Conservation (phyloP, 176 grass and related monocot genomes). For the Carex cristatella region DNA sequence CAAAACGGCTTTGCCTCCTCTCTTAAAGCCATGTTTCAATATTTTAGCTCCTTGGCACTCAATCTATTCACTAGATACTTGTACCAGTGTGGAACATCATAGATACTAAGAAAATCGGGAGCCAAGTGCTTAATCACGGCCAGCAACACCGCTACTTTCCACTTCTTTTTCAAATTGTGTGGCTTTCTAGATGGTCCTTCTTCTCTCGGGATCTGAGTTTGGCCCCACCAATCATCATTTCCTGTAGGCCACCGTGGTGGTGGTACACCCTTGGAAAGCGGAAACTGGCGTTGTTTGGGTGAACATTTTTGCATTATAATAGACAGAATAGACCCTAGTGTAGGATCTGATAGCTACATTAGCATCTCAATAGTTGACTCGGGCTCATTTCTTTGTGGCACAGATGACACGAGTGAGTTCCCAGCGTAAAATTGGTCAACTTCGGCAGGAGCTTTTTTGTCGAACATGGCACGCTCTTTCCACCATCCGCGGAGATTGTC, state of each 20-base stretch:
- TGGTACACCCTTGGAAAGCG: background rate
- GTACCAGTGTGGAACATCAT: too few species aligned
- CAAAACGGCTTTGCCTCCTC: too few species aligned
- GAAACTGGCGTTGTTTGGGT: background rate
- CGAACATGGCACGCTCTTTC: background rate
- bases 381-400: slow-evolving; percentile 39
- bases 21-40: too few species aligned
- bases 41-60: too few species aligned
- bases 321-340: background rate
- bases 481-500: slow-evolving; percentile 9
- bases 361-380: slow-evolving; percentile 31
- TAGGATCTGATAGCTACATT: background rate
- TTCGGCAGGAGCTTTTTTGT: background rate
- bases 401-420: slow-evolving; percentile 46
- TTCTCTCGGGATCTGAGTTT: background rate
- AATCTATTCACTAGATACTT: too few species aligned
- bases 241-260: background rate
- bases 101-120: slow-evolving; percentile 31
- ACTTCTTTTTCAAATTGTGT: background rate
- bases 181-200: background rate
- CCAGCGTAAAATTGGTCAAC: slow-evolving; percentile 1
- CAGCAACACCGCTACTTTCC: background rate
- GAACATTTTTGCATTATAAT: background rate
- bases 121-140: slow-evolving; percentile 39
- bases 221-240: background rate